phyloP scores from a whole-genome alignment of 1,139 yeast species.

The Meyerozyma athensensis region DNA sequence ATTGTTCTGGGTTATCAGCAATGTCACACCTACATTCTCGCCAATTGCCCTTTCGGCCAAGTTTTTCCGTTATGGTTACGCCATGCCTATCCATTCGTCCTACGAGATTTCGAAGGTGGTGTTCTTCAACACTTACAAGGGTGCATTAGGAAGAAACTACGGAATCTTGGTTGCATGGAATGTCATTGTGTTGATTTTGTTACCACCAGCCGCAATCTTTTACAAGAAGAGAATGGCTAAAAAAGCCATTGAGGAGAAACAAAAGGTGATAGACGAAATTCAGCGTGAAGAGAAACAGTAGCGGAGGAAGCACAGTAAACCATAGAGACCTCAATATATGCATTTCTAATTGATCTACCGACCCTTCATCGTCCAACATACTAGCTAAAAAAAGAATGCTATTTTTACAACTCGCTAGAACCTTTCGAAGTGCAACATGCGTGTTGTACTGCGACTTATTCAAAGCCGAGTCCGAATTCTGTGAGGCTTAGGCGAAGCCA shows the following conservation, averaged over 20 bases:
- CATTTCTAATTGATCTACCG: too few relatives aligned
- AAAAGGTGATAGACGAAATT: slow-evolving; percentile 1
- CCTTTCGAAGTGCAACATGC: too few relatives aligned
- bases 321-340: too few relatives aligned
- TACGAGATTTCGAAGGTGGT: slow-evolving; percentile 14
- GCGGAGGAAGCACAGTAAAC: too few relatives aligned
- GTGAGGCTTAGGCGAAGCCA: too few relatives aligned
- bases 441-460: too few relatives aligned
- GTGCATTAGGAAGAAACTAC: slow-evolving; percentile 13
- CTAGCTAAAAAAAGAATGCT: too few relatives aligned
- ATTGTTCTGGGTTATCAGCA: slow-evolving; percentile 38
- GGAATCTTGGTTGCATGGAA: slow-evolving; percentile 13
- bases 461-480: too few relatives aligned
- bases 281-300: background rate
- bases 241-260: slow-evolving; percentile 1
- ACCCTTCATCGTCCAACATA: too few relatives aligned
- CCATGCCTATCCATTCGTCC: slow-evolving; percentile 33
- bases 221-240: slow-evolving; percentile 2
- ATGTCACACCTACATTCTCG: slow-evolving; percentile 45
- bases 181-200: slow-evolving; percentile 8
- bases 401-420: too few relatives aligned
- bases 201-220: slow-evolving; percentile 4
- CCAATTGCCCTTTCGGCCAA: slow-evolving; percentile 43
- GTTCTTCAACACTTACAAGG: slow-evolving; percentile 13
- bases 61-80: slow-evolving; percentile 48